These are phyloP conservation scores for Populus pruinosa DNA, from an alignment of 345 rosid genomes.

Conservation along the genomic window DNA sequence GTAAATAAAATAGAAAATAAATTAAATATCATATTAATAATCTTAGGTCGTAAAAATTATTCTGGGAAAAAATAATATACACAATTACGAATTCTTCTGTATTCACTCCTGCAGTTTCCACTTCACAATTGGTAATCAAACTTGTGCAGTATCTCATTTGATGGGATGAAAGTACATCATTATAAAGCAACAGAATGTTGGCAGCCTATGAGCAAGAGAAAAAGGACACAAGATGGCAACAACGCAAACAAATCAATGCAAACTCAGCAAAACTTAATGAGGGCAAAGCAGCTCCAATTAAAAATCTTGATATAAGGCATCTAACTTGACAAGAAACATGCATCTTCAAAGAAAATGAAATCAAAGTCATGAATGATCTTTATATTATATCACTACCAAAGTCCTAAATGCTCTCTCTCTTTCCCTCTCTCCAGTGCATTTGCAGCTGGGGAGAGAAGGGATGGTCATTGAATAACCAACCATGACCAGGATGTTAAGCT, in stretches of 20 bases:
- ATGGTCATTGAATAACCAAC: background rate
- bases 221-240: background rate
- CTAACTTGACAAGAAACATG: background rate
- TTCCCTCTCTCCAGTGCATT: background rate
- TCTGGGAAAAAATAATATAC: background rate
- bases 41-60: background rate
- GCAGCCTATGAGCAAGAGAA: too few species aligned
- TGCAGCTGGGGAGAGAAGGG: background rate
- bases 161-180: too few species aligned
- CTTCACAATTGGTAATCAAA: too few species aligned
- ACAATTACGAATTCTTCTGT: background rate
- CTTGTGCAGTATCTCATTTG: too few species aligned
- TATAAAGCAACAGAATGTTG: too few species aligned
- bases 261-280: background rate
- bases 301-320: background rate
- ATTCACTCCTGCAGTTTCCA: background rate
- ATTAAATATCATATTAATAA: background rate
- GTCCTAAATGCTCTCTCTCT: background rate
- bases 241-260: background rate
- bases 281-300: background rate
- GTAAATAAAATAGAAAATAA: too few species aligned
- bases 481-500: background rate
- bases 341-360: background rate
- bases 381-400: background rate
- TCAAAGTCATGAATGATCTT: background rate